Evolutionary conservation across 305 asterid genomes (phyloP).

Genomic region (Fraxinus xanthoxyloides): DNA sequence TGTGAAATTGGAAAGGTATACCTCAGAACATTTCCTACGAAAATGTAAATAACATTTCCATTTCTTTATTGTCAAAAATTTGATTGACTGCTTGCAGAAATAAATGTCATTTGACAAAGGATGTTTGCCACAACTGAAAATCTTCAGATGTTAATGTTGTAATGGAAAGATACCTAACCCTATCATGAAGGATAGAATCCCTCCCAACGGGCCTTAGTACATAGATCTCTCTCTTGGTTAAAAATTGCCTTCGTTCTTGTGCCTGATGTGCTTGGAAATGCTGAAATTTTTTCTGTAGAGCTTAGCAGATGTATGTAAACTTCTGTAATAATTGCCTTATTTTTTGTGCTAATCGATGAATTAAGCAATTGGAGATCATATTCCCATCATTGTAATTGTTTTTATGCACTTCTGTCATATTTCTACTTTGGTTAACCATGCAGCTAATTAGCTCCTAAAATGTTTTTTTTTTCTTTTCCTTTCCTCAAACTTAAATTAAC

Average conservation of each 20-base stretch:
- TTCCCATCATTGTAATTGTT: not conserved
- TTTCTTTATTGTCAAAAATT: not conserved
- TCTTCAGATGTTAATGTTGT: not conserved
- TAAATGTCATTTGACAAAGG: not conserved
- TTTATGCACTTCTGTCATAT: not conserved
- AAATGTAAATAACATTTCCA: not conserved
- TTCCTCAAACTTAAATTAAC: not conserved
- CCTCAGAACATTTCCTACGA: not conserved
- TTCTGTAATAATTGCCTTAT: not conserved
- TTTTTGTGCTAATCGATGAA: slow-evolving; percentile 5
- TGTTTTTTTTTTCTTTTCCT: not conserved
- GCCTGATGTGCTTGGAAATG: not conserved
- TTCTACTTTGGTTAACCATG: not conserved
- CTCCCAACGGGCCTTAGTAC: not conserved
- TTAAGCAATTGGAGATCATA: not conserved
- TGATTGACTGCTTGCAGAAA: not conserved
- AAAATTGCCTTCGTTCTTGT: not conserved
- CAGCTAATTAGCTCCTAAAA: not conserved
- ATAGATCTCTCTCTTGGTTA: not conserved
- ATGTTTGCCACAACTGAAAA: not conserved
- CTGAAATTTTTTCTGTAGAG: not conserved
- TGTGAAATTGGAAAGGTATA: not conserved
- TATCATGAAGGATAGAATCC: not conserved
- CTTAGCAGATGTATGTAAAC: not conserved
- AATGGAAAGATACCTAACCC: not conserved